These are phyloP conservation scores for Astragalus membranaceus DNA, from an alignment of 306 rosid genomes.

Conservation along the genomic window DNA sequence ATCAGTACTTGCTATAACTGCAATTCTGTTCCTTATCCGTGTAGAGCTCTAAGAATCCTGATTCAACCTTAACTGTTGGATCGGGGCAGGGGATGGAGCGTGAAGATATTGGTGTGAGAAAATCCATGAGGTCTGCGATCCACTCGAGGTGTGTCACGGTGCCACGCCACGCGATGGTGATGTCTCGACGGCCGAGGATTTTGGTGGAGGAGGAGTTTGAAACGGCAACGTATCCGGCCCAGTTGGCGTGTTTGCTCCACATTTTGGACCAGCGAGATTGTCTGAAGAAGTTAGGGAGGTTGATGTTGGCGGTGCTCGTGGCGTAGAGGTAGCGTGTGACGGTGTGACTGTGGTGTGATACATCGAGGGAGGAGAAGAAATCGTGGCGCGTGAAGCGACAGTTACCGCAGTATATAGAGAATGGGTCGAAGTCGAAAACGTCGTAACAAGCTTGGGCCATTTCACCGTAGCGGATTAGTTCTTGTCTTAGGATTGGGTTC, in stretches of 20 bases:
- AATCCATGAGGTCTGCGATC: slow-evolving; percentile 78
- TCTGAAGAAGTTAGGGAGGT: slow-evolving; percentile 63
- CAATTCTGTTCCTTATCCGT: slow-evolving; percentile 55
- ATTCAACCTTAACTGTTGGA: slow-evolving; percentile 47
- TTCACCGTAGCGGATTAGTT: slow-evolving; percentile 72
- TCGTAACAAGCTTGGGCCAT: slow-evolving; percentile 89
- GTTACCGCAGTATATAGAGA: slow-evolving; percentile 77
- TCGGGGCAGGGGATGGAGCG: slow-evolving; percentile 54
- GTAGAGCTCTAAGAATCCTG: slow-evolving; percentile 76
- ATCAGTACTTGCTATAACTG: slow-evolving; percentile 41
- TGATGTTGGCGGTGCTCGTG: slow-evolving; percentile 47
- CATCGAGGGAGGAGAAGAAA: slow-evolving; percentile 36
- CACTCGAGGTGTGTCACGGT: slow-evolving; percentile 69
- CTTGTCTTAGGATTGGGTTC: slow-evolving; percentile 48
- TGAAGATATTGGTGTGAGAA: slow-evolving; percentile 40
- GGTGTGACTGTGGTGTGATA: slow-evolving; percentile 37
- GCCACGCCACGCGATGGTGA: slow-evolving; percentile 71
- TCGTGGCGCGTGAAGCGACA: slow-evolving; percentile 44
- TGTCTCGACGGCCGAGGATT: slow-evolving; percentile 59
- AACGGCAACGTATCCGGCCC: slow-evolving; percentile 85
- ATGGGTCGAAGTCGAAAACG: slow-evolving; percentile 72
- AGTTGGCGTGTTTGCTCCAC: slow-evolving; percentile 80
- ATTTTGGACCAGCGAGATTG: slow-evolving; percentile 65
- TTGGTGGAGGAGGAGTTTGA: slow-evolving; percentile 36
- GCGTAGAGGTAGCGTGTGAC: slow-evolving; percentile 71